Conservation (phyloP, 1,284 basidiomycete genomes). For the Naganishia sp. region DNA sequence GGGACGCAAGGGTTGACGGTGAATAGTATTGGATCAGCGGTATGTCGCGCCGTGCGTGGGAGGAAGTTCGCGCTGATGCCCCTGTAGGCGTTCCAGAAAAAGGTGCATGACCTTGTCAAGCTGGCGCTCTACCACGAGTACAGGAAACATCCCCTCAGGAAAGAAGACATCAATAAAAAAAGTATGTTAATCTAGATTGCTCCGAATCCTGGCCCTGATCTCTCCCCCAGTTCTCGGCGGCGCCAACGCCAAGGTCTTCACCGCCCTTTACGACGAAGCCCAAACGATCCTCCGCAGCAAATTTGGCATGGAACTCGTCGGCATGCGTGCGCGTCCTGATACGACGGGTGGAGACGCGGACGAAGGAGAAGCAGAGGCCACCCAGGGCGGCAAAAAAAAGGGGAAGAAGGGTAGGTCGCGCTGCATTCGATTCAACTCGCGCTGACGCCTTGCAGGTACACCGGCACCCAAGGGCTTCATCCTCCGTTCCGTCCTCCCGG, state of each 20-base stretch:
- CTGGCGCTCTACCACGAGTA: slow-evolving; percentile 50
- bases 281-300: slow-evolving; percentile 39
- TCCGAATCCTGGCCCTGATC: background rate
- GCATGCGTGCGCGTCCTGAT: slow-evolving; percentile 42
- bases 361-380: slow-evolving; percentile 3
- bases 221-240: slow-evolving; percentile 40
- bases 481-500: slow-evolving; percentile 46
- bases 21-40: slow-evolving; percentile 22
- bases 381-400: slow-evolving; percentile 13
- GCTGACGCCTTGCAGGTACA: slow-evolving; percentile 24
- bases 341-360: slow-evolving; percentile 10
- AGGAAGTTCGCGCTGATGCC: background rate
- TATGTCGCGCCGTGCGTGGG: background rate
- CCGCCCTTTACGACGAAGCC: slow-evolving; percentile 40
- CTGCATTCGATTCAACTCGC: no score
- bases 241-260: slow-evolving; percentile 36
- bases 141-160: slow-evolving; percentile 40
- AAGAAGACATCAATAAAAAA: slow-evolving; percentile 41
- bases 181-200: slow-evolving; percentile 36
- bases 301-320: slow-evolving; percentile 51
- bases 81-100: slow-evolving; percentile 40
- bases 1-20: slow-evolving; percentile 15
- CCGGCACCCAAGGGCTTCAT: slow-evolving; percentile 39
- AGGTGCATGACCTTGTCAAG: slow-evolving; percentile 44
- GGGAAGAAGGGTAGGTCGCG: background rate